Evolutionary conservation across 371 early-diverging fungal species (phyloP), one percentile per base, ranked within the genome.

Genomic region (Mortierella sp.): DNA sequence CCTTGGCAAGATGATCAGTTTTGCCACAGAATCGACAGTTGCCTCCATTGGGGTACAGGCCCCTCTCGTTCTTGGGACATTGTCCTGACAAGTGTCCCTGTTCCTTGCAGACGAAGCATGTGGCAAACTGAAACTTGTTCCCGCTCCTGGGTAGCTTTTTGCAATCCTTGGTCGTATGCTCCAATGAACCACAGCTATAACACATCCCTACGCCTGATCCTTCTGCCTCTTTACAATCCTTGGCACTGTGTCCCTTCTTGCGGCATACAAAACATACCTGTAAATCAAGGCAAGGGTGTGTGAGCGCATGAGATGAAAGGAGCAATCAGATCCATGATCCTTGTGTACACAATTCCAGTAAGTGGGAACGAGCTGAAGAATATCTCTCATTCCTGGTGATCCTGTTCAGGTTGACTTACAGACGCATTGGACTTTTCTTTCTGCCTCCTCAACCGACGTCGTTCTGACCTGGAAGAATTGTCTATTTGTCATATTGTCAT

Each of bases 11-110:
- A 74, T 97, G 98, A 67, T 90, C 86, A 1, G 91, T 90, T 54
- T 90, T 87, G 22, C 92, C 91, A 67, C 97, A 97, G 79, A 88
- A 93, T 49, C 87, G 85, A 82, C 97, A 97, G 34, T 89, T 79
- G 10, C 98, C 98, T 40, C 97, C 97, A 58, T 96, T 92, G 1
- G 95, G 95, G 72, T 96, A 96, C 63, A 97, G 56, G 2, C 97
- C 97, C 60, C 86, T 85, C 28, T 91, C 91, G 80, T 97, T 97
- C 77, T 93, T 81, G 12, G 91, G 89, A 58, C 97, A 97, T 58
- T 88, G 80, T 27, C 88, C 80, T 24, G 96, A 84, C 54, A 97
- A 79, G 70, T 97, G 98, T 1, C 98, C 98, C 28, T 83, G 81
- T 51, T 81, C 83, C 46, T 91, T 89, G 81, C 98, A 97, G 40